Base-by-base conservation (phyloP, 257 asterid species). In the Ilex asprella region DNA sequence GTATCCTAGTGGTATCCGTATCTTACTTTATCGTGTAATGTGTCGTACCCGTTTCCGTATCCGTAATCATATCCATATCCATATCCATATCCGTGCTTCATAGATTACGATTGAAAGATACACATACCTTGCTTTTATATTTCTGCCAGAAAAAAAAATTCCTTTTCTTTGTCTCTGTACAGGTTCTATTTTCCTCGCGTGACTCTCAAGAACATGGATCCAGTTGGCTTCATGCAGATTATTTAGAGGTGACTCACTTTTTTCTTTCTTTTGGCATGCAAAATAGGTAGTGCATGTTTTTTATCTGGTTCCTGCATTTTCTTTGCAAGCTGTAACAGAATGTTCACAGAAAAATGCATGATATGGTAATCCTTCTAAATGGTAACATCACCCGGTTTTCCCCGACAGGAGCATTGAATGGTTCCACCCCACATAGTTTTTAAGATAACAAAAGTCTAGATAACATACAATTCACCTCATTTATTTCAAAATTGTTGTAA, bases 101-200 rank as follows among this genome's bases (percentile, higher is more conserved):
- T 49, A 49, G 2, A 11, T 49, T 6, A 49, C 16, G 14, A 49
- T 2, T 49, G 54, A 15, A 49, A 49, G 3, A 15, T 12, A 12
- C 9, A 12, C 9, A 49, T n/a, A 12, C 14, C 14, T 49, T 49
- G 1, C n/a, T 11, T 11, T 49, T 49, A 49, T 6, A 11, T 49
- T 53, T 10, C 2, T 14, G 3, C 52, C 13, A 46, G 27, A 21
- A 21, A 46, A 46, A 46, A 46, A 2, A 2, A 61, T 70, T 62
- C 59, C 12, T 39, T 29, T 70, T 59, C 62, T 67, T 50, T 35
- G 65, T 49, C 74, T 67, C 49, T 63, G 60, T 62, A 59, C 81
- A 92, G 99, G 95, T 75, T 66, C 76, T 89, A 75, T 70, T 85
- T 71, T 72, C 79, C 74, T 76, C 88, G 55, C 85, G 76, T 57